Conservation (phyloP, 1,139 yeast species). For the Hansenula lynferdii region DNA sequence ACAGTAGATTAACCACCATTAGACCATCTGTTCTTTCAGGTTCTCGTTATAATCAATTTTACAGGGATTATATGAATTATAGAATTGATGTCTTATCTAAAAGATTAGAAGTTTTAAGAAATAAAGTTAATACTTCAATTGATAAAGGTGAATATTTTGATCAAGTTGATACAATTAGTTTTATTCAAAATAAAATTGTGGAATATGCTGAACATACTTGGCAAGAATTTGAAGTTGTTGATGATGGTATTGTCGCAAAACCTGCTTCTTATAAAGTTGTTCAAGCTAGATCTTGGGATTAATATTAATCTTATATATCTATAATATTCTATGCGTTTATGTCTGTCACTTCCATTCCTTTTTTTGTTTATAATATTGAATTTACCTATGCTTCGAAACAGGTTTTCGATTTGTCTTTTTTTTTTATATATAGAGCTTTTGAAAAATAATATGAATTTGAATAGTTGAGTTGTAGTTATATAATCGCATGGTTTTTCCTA, state of each 20-base stretch:
- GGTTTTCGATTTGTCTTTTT: no score
- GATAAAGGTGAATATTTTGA: slow-evolving; percentile 31
- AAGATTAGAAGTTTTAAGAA: slow-evolving; percentile 31
- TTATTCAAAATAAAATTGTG: slow-evolving; percentile 34
- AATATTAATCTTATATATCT: background rate
- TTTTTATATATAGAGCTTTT: no score
- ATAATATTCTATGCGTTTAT: no score
- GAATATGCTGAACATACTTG: slow-evolving; percentile 37
- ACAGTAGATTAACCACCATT: slow-evolving; percentile 35
- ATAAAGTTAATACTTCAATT: slow-evolving; percentile 17
- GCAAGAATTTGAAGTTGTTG: slow-evolving; percentile 42
- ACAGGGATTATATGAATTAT: slow-evolving; percentile 40
- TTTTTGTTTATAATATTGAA: no score
- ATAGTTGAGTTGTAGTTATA: no score
- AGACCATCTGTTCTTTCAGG: slow-evolving; percentile 31
- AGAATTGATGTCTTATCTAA: slow-evolving; percentile 36
- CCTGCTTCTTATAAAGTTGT: slow-evolving; percentile 13
- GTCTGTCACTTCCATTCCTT: no score
- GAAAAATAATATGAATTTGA: no score
- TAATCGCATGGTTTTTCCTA: no score
- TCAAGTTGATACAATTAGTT: slow-evolving; percentile 33
- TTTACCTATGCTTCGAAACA: no score
- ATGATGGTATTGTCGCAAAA: slow-evolving; percentile 24
- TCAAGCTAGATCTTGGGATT: slow-evolving; percentile 10
- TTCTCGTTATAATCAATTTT: slow-evolving; percentile 34